These are phyloP conservation scores for Rhizophagus prolifer DNA, from an alignment of 192 early-diverging fungal species.

Conservation along the genomic window DNA sequence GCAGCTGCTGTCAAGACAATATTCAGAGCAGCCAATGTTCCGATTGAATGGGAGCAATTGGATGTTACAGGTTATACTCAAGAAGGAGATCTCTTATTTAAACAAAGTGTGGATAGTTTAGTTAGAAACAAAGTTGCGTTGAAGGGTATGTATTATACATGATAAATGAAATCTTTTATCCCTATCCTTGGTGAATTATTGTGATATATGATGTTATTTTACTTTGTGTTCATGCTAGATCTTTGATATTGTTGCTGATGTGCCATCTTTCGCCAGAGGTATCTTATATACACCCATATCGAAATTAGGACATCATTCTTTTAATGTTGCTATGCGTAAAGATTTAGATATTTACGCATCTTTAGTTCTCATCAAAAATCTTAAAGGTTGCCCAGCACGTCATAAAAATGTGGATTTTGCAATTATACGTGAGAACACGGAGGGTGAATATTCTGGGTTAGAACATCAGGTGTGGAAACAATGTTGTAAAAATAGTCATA, in stretches of 20 bases:
- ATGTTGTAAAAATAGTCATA: slow-evolving; percentile 67
- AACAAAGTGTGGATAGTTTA: slow-evolving; percentile 89
- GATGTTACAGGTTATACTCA: slow-evolving; percentile 92
- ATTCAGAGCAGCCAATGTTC: slow-evolving; percentile 90
- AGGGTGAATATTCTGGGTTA: slow-evolving; percentile 99
- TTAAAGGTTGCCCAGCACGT: slow-evolving; percentile 82
- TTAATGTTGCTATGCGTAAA: slow-evolving; percentile 97
- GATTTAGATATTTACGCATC: slow-evolving; percentile 99
- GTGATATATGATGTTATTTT: no score
- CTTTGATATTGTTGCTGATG: no score
- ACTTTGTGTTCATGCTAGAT: no score
- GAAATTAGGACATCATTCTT: slow-evolving; percentile 84
- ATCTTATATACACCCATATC: slow-evolving; percentile 86
- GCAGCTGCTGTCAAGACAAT: slow-evolving; percentile 88
- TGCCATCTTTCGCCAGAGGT: no score
- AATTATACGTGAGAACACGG: slow-evolving; percentile 99
- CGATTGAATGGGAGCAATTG: slow-evolving; percentile 96
- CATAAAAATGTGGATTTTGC: slow-evolving; percentile 96
- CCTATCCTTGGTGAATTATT: no score
- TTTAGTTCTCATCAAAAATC: slow-evolving; percentile 86
- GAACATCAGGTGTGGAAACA: slow-evolving; percentile 77
- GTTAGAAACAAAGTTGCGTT: slow-evolving; percentile 95
- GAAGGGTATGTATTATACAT: slow-evolving; percentile 86
- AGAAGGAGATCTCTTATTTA: slow-evolving; percentile 76
- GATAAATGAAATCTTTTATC: no score